These are phyloP conservation scores for Tricholoma furcatifolium DNA, from an alignment of 768 basidiomycete species.

Conservation along the genomic window DNA sequence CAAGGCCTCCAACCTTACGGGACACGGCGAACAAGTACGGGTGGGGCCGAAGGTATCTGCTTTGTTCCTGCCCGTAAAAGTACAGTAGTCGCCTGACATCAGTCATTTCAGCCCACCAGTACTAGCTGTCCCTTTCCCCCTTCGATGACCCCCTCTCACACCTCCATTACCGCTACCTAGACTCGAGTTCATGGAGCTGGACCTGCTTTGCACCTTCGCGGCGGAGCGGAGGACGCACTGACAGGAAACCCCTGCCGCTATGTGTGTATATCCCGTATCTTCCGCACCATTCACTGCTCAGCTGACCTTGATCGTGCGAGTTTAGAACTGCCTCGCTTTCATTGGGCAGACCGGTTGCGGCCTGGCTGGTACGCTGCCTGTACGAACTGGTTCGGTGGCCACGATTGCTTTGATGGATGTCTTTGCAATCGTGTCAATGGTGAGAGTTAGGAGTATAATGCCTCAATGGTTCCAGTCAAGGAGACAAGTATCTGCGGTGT, in stretches of 20 bases:
- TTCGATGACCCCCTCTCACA: background rate
- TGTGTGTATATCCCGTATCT: too few relatives aligned
- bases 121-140: background rate
- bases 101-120: background rate
- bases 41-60: background rate
- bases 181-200: background rate
- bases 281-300: background rate
- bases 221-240: background rate
- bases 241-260: background rate
- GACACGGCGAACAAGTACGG: too few relatives aligned
- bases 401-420: background rate
- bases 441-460: too few relatives aligned
- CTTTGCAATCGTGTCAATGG: background rate
- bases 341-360: background rate
- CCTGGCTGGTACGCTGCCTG: background rate
- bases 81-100: background rate
- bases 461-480: too few relatives aligned
- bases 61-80: background rate
- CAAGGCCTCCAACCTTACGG: too few relatives aligned
- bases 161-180: background rate
- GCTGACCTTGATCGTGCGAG: background rate
- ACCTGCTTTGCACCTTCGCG: background rate
- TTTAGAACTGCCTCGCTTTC: background rate
- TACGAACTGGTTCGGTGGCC: background rate
- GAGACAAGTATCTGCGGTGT: too few relatives aligned